These are phyloP conservation scores for Aspergillus bridgeri DNA, from an alignment of 495 filamentous ascomycete species.

Conservation along the genomic window DNA sequence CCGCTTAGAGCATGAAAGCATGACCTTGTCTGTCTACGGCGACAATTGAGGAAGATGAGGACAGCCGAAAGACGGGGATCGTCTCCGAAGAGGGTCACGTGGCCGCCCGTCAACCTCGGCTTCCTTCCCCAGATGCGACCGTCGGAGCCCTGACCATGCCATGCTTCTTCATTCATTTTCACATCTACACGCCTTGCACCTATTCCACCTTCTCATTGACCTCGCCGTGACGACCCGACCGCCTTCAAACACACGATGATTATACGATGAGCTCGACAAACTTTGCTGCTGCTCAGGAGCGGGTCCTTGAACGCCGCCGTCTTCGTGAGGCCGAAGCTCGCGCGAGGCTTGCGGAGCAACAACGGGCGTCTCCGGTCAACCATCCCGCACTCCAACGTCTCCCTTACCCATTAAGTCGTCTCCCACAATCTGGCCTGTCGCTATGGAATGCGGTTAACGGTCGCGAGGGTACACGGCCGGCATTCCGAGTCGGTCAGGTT, in stretches of 20 bases:
- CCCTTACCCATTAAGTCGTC: slow-evolving; percentile 60
- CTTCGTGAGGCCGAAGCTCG: slow-evolving; percentile 62
- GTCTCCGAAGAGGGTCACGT: slow-evolving; percentile 37
- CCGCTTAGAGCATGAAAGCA: not conserved
- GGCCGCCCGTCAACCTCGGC: slow-evolving; percentile 30
- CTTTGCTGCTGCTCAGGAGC: slow-evolving; percentile 82
- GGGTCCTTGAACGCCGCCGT: slow-evolving; percentile 73
- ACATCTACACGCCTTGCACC: not conserved
- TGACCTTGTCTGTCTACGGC: too few relatives aligned
- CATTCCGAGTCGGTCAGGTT: slow-evolving; percentile 92
- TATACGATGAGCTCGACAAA: slow-evolving; percentile 66
- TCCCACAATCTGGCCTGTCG: slow-evolving; percentile 54
- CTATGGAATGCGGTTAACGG: slow-evolving; percentile 69
- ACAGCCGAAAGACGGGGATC: too few relatives aligned
- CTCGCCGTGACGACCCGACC: not conserved
- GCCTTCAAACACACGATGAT: slow-evolving; percentile 29
- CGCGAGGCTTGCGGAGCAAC: slow-evolving; percentile 52
- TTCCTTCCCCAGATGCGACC: slow-evolving; percentile 21
- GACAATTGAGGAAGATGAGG: too few relatives aligned
- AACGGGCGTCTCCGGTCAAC: slow-evolving; percentile 55
- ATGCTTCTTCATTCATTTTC: not conserved
- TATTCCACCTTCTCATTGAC: not conserved
- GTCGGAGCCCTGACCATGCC: not conserved
- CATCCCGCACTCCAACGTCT: slow-evolving; percentile 50
- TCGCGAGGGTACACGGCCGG: slow-evolving; percentile 76